Evolutionary conservation across 352 stramenopile species (phyloP).

Genomic region (Globisporangium cystogenes): DNA sequence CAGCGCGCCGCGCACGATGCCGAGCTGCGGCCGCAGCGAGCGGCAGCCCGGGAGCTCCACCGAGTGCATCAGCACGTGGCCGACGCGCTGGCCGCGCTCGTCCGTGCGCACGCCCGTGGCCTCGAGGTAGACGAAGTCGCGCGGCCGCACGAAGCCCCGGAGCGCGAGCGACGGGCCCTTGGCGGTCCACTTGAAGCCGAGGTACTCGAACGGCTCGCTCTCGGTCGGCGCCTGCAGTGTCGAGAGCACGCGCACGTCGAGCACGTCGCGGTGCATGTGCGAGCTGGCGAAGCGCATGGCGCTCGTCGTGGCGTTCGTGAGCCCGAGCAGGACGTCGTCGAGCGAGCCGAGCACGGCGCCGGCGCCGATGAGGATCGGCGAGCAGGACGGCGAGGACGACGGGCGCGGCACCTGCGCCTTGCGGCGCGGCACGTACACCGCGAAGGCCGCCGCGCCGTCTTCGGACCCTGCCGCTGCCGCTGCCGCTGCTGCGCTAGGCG

Average conservation of each 20-base stretch:
- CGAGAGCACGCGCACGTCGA: conserved; percentile 20
- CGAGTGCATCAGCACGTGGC: conserved; percentile 29
- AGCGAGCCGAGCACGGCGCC: conserved; percentile 19
- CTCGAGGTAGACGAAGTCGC: conserved; percentile 27
- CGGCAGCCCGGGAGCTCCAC: conserved; percentile 20
- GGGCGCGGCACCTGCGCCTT: conserved; percentile 3
- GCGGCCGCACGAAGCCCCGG: conserved; percentile 15
- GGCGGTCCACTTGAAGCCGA: conserved; percentile 27
- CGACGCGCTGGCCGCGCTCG: conserved; percentile 8
- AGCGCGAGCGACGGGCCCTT: conserved; percentile 18
- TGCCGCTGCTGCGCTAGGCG: not conserved
- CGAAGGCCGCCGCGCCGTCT: conserved; percentile 4
- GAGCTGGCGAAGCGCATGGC: conserved; percentile 19
- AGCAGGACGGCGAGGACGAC: conserved; percentile 15
- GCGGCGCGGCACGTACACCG: conserved; percentile 15
- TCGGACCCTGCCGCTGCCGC: not conserved
- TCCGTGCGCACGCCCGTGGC: conserved; percentile 13
- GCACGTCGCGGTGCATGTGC: conserved; percentile 19
- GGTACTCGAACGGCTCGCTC: conserved; percentile 18
- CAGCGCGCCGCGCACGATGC: conserved; percentile 24
- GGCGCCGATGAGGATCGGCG: conserved; percentile 25
- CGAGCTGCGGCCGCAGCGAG: conserved; percentile 10
- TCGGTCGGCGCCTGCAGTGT: conserved; percentile 17
- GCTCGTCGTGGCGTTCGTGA: conserved; percentile 17
- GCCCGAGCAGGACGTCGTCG: conserved; percentile 23